Base-by-base conservation (phyloP, 2,329 filamentous ascomycete species). In the Colletotrichum cordylinicola region DNA sequence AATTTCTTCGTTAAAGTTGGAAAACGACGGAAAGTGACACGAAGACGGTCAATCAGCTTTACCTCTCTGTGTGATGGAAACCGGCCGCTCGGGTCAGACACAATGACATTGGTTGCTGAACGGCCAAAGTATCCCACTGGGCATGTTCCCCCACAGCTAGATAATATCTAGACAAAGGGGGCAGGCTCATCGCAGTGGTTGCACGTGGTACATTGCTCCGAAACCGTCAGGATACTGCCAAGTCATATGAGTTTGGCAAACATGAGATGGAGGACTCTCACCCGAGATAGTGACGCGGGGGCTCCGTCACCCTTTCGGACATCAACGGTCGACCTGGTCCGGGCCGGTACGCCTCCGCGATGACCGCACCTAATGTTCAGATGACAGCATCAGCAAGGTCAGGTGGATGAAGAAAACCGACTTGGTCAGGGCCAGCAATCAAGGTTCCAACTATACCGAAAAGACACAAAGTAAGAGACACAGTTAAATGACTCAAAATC, bases 401-500 rank as follows among this genome's bases (percentile, higher is more conserved):
- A 52, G 43, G n/a, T 21, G n/a, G 43, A 4, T 9, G n/a, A 52
- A 52, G 43, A 52, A 21, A 21, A 4, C 43, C 43, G 10, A 21
- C 43, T 52, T 52, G 43, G 43, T 52, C 43, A 52, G 43, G 43
- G 43, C 43, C 43, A 52, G 43, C 43, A 52, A 21, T 13, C 10
- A 52, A 52, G 43, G n/a, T 52, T 52, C 43, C 43, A 21, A 2
- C n/a, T 12, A 52, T 52, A 1, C 43, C 43, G 0, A 0, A 21
- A 52, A 52, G 10, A 21, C 43, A 21, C 43, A 52, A 1, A 48
- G 10, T 48, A 6, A 48, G 10, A 52, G 43, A 52, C n/a, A 10
- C n/a, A 2, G 0, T 52, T 21, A 15, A 52, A 52, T 52, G 33
- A 60, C 61, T 68, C 56, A 72, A 64, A 68, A 58, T 75, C 73